phyloP scores from a whole-genome alignment of 768 basidiomycete genomes.

The Boletus rubroflammeus region DNA sequence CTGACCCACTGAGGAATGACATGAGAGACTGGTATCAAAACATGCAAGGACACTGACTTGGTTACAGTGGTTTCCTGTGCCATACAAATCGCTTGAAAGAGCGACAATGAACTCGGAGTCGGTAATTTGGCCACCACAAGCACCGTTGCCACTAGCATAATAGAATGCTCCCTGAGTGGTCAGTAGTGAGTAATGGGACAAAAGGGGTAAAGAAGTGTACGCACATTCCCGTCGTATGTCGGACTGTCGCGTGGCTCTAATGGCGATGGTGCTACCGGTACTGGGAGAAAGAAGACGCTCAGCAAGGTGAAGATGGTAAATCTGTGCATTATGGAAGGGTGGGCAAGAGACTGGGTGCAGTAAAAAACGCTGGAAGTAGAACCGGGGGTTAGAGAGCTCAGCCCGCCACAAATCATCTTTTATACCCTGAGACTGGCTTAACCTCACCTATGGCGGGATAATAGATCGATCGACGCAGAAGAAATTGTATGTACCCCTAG shows the following conservation, averaged over 20 bases:
- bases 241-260: slow-evolving; percentile 41
- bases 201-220: slow-evolving; percentile 13
- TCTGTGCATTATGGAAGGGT: slow-evolving; percentile 13
- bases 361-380: background rate
- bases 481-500: slow-evolving; percentile 3
- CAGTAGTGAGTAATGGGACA: background rate
- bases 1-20: slow-evolving; percentile 43
- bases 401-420: slow-evolving; percentile 1
- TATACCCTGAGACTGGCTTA: slow-evolving; percentile 19
- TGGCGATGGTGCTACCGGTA: slow-evolving; percentile 36
- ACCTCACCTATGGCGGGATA: slow-evolving; percentile 12
- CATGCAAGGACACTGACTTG: slow-evolving; percentile 40
- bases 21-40: slow-evolving; percentile 1
- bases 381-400: background rate
- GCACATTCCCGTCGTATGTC: slow-evolving; percentile 51
- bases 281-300: slow-evolving; percentile 39
- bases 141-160: no score
- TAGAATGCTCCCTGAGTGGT: no score
- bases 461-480: slow-evolving; percentile 7
- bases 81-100: slow-evolving; percentile 50
- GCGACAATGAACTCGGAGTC: no score
- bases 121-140: no score
- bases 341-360: background rate
- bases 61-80: slow-evolving; percentile 52
- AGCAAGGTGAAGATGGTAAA: slow-evolving; percentile 33